A percentile compares a stretch with the other conserved stretches of the same genome.
These are phyloP conservation scores for Saccharomycopsis phalli DNA, from an alignment of 1,139 yeast species.

Conservation along the genomic window DNA sequence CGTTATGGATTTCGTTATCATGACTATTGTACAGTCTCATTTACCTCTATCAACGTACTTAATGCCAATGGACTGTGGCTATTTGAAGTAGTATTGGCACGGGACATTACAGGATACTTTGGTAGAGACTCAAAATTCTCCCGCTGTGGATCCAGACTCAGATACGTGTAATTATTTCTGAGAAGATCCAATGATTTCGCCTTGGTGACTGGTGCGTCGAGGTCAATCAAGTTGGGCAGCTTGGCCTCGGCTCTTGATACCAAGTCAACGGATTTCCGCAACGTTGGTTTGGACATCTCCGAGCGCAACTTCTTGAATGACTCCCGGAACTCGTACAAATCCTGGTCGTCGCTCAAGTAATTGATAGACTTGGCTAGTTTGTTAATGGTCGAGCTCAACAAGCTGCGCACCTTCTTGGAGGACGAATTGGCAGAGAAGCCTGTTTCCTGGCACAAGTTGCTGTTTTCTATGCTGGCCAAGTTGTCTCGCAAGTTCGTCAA, in stretches of 20 bases:
- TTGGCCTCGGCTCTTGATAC: constrained; percentile 1
- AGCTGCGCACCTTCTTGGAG: constrained; percentile 5
- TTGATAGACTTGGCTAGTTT: constrained; percentile 15
- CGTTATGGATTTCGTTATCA: too few relatives aligned
- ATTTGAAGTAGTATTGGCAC: too few relatives aligned
- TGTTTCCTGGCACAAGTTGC: constrained; percentile 17
- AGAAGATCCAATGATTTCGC: constrained; percentile 4
- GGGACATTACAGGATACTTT: too few relatives aligned
- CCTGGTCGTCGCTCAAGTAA: constrained; percentile 17
- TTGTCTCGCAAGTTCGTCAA: constrained; percentile 12
- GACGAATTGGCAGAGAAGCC: constrained; percentile 1
- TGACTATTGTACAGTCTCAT: too few relatives aligned
- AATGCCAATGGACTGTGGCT: too few relatives aligned
- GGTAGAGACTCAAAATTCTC: too few relatives aligned
- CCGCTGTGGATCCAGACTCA: too few relatives aligned
- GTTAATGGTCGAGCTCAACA: constrained; percentile 17
- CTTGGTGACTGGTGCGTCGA: not conserved
- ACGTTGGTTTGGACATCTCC: constrained; percentile 19
- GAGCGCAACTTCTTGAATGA: constrained; percentile 17
- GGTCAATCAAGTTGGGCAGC: not conserved
- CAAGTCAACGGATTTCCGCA: constrained; percentile 16
- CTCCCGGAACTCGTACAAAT: constrained; percentile 14
- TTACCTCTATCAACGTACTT: too few relatives aligned
- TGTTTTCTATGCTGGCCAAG: constrained; percentile 14
- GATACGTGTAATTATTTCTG: too few relatives aligned